Evolutionary conservation across 1,284 basidiomycete species (phyloP).

Genomic region (Ceratobasidium sp.): DNA sequence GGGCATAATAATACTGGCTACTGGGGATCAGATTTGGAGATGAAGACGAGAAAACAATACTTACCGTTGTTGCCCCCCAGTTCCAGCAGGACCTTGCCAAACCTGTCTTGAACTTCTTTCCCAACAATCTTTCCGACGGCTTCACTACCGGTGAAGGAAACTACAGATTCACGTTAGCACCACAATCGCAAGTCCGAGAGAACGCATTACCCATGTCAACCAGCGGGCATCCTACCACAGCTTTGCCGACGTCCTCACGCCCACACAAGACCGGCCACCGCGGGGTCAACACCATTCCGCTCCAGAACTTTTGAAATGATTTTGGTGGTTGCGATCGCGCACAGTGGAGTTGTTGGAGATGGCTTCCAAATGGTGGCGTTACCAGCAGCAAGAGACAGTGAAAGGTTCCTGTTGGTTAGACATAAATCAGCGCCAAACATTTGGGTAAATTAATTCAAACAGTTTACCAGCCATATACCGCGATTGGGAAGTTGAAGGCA

Average conservation of each 20-base stretch:
- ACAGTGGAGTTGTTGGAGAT: slow-evolving; percentile 86
- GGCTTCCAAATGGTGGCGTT: slow-evolving; percentile 97
- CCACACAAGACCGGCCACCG: slow-evolving; percentile 85
- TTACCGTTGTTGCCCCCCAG: slow-evolving; percentile 94
- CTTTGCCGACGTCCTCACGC: slow-evolving; percentile 80
- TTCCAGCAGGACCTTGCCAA: slow-evolving; percentile 87
- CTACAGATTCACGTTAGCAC: slow-evolving; percentile 50
- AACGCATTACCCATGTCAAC: slow-evolving; percentile 72
- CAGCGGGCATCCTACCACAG: slow-evolving; percentile 72
- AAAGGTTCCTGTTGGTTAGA: slow-evolving; percentile 74
- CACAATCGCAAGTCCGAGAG: not conserved
- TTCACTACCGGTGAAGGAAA: slow-evolving; percentile 96
- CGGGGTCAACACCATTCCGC: slow-evolving; percentile 80
- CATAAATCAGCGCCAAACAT: slow-evolving; percentile 40
- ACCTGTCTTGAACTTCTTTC: slow-evolving; percentile 77
- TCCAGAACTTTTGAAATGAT: slow-evolving; percentile 84
- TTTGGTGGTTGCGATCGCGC: slow-evolving; percentile 85
- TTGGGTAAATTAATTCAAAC: slow-evolving; percentile 34
- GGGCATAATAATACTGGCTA: slow-evolving; percentile 80
- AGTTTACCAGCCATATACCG: slow-evolving; percentile 81
- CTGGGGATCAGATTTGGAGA: slow-evolving; percentile 39
- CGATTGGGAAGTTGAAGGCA: slow-evolving; percentile 95
- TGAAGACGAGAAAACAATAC: not conserved
- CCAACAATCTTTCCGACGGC: slow-evolving; percentile 84
- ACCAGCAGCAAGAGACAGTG: slow-evolving; percentile 86